A percentile compares a stretch with the other conserved stretches of the same genome.
phyloP scores from a whole-genome alignment of 2,329 filamentous ascomycete species.

The Colletotrichum endophyticum region DNA sequence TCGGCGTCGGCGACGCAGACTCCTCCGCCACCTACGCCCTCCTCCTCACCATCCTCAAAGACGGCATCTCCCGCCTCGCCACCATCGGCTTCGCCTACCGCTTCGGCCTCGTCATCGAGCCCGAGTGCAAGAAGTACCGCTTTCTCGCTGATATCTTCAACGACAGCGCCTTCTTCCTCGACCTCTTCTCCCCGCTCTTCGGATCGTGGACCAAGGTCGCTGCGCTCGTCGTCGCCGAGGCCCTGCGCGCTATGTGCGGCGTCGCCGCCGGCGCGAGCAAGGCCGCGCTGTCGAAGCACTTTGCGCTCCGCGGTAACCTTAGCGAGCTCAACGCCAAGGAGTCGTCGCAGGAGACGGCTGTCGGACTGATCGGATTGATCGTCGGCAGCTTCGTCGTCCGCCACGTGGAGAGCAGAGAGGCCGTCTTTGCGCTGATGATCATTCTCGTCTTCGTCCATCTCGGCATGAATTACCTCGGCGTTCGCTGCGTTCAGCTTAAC shows the following conservation, averaged over 20 bases:
- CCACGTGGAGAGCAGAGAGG: conserved; percentile 69
- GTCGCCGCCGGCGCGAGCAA: conserved; percentile 91
- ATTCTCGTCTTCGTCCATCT: conserved; percentile 78
- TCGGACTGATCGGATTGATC: conserved; percentile 87
- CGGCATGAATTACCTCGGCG: conserved; percentile 84
- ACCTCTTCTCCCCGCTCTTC: conserved; percentile 79
- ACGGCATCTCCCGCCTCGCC: conserved; percentile 79
- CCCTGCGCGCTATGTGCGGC: conserved; percentile 73
- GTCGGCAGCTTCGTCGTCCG: conserved; percentile 83
- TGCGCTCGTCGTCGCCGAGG: conserved; percentile 54
- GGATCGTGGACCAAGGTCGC: conserved; percentile 56
- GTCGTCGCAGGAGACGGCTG: conserved; percentile 92
- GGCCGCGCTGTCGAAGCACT: conserved; percentile 89
- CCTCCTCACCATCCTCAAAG: conserved; percentile 82
- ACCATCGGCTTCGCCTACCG: conserved; percentile 87
- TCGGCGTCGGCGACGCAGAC: conserved; percentile 83
- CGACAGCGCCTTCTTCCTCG: conserved; percentile 84
- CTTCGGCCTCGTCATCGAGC: conserved; percentile 82
- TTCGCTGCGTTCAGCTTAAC: conserved; percentile 82
- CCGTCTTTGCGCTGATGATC: conserved; percentile 78
- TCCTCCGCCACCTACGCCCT: conserved; percentile 83
- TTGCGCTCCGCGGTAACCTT: conserved; percentile 84
- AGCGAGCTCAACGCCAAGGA: conserved; percentile 96
- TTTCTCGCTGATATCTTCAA: conserved; percentile 90
- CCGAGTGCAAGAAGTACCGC: conserved; percentile 89